Evolutionary conservation across 495 filamentous ascomycete species (phyloP).

Genomic region (Hyaloscypha bicolor): DNA sequence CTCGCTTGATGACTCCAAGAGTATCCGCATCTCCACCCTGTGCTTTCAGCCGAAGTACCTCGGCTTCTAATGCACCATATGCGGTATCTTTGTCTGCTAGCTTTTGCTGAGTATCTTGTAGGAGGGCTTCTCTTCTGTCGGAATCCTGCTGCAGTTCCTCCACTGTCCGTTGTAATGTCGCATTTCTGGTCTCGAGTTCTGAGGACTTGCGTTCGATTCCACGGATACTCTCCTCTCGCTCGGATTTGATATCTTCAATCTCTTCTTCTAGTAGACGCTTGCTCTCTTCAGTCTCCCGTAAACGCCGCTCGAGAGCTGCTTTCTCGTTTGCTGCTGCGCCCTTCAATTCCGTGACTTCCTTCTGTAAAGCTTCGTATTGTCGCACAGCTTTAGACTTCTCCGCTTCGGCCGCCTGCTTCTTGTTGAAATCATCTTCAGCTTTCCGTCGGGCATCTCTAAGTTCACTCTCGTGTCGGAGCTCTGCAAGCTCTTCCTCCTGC

Average conservation of each 20-base stretch:
- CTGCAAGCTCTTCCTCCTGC: conserved; percentile 81
- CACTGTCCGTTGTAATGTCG: conserved; percentile 65
- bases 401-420: conserved; percentile 73
- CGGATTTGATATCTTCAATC: conserved; percentile 71
- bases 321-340: conserved; percentile 69
- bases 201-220: conserved; percentile 67
- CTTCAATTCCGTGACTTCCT: conserved; percentile 71
- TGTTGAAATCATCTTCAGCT: conserved; percentile 81
- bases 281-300: conserved; percentile 72
- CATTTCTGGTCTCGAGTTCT: conserved; percentile 72
- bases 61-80: conserved; percentile 73
- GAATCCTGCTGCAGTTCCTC: conserved; percentile 74
- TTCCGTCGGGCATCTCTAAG: conserved; percentile 72
- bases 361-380: conserved; percentile 70
- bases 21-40: conserved; percentile 85
- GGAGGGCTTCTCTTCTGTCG: conserved; percentile 58
- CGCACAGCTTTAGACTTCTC: conserved; percentile 66
- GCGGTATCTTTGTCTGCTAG: conserved; percentile 69
- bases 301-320: conserved; percentile 67
- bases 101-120: conserved; percentile 68
- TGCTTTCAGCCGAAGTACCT: conserved; percentile 78
- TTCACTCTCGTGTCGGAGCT: conserved; percentile 79
- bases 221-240: conserved; percentile 69
- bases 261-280: conserved; percentile 74
- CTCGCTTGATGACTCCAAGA: conserved; percentile 76